These are phyloP conservation scores for Lentinus brumalis DNA, from an alignment of 768 basidiomycete genomes.

Conservation along the genomic window DNA sequence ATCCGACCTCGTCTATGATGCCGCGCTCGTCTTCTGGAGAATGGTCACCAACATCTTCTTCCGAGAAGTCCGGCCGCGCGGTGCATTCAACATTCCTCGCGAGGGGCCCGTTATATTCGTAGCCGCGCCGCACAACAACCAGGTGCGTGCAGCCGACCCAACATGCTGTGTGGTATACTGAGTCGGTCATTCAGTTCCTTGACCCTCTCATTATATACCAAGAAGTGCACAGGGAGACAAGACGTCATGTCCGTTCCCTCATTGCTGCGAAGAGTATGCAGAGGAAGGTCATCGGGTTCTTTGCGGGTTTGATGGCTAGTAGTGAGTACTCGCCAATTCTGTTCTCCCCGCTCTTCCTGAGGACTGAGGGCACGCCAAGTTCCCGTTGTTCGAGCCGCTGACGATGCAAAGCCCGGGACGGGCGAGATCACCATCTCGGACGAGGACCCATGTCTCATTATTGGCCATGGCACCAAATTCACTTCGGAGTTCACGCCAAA, in stretches of 20 bases:
- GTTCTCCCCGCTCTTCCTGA: neutral
- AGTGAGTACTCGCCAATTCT: slow-evolving; percentile 52
- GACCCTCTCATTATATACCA: slow-evolving; percentile 83
- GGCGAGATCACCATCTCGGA: slow-evolving; percentile 73
- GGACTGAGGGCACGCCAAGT: slow-evolving; percentile 48
- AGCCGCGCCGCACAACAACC: slow-evolving; percentile 31
- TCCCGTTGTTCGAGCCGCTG: slow-evolving; percentile 90
- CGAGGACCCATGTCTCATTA: slow-evolving; percentile 77
- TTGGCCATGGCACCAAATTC: slow-evolving; percentile 84
- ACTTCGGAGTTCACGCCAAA: slow-evolving; percentile 62
- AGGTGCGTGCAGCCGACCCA: slow-evolving; percentile 10
- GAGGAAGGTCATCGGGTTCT: slow-evolving; percentile 75
- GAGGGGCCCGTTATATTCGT: slow-evolving; percentile 78
- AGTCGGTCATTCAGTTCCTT: slow-evolving; percentile 64
- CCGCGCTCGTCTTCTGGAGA: slow-evolving; percentile 82
- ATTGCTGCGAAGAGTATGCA: slow-evolving; percentile 90
- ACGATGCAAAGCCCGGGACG: slow-evolving; percentile 73
- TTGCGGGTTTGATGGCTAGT: slow-evolving; percentile 81
- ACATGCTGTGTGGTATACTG: slow-evolving; percentile 63
- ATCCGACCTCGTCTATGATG: slow-evolving; percentile 57
- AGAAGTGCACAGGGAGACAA: slow-evolving; percentile 81
- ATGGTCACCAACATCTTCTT: slow-evolving; percentile 92
- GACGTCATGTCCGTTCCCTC: slow-evolving; percentile 81
- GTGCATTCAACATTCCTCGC: slow-evolving; percentile 91
- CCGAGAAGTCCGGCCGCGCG: slow-evolving; percentile 90